Evolutionary conservation across 2,329 filamentous ascomycete species (phyloP).

Genomic region (Monosporascus cannonballus): DNA sequence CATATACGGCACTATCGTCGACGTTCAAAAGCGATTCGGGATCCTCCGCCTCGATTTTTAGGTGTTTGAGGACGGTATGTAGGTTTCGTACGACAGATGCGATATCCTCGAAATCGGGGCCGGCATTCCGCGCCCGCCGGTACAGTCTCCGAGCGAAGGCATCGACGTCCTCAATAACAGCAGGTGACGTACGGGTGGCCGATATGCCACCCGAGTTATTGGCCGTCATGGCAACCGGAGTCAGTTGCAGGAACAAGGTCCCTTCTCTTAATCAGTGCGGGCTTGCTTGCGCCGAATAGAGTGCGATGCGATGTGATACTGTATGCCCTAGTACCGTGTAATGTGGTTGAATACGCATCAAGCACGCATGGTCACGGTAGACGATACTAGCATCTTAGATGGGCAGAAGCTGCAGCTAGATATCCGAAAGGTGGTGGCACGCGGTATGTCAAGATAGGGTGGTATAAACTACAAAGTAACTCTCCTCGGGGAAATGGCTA

Average conservation of each 20-base stretch:
- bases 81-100: constrained; percentile 45
- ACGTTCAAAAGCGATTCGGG: constrained; percentile 48
- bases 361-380: too few species aligned
- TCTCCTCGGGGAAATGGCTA: too few species aligned
- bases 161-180: constrained; percentile 50
- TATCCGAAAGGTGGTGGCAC: too few species aligned
- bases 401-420: too few species aligned
- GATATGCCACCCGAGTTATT: constrained; percentile 5
- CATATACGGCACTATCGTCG: constrained; percentile 34
- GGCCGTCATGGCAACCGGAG: constrained; percentile 7
- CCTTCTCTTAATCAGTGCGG: constrained; percentile 1
- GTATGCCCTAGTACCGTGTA: too few species aligned
- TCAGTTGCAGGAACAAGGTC: constrained; percentile 6
- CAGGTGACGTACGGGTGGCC: constrained; percentile 20
- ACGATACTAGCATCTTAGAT: too few species aligned
- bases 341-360: too few species aligned
- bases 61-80: constrained; percentile 49
- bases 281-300: too few species aligned
- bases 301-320: too few species aligned
- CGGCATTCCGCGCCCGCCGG: constrained; percentile 43
- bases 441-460: too few species aligned
- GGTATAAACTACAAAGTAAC: too few species aligned
- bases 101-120: constrained; percentile 43
- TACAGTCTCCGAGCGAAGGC: constrained; percentile 50
- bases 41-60: constrained; percentile 52